These are phyloP conservation scores for Aspergillus sergii DNA, from an alignment of 2,329 filamentous ascomycete species.

Conservation along the genomic window DNA sequence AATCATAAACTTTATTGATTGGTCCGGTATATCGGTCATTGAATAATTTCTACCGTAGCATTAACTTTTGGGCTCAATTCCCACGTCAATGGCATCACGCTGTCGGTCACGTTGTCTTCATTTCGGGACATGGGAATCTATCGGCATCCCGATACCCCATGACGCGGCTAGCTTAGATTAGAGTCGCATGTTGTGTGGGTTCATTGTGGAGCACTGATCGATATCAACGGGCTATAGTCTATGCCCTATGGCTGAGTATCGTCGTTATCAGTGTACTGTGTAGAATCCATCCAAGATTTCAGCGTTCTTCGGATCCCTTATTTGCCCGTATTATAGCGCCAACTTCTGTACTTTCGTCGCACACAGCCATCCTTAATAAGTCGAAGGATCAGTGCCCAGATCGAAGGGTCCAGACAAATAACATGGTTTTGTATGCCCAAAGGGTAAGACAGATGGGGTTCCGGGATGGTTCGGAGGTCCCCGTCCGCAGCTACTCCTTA, in stretches of 20 bases:
- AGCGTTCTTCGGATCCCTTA: not conserved
- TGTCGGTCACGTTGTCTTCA: not conserved
- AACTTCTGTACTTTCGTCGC: not conserved
- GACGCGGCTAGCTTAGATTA: not conserved
- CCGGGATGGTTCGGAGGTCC: not conserved
- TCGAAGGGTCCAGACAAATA: not conserved
- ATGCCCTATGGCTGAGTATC: not conserved
- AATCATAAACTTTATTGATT: not conserved
- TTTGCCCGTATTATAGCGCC: not conserved
- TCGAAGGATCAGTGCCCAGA: not conserved
- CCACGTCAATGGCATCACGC: not conserved
- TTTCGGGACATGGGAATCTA: not conserved
- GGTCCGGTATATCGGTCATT: not conserved
- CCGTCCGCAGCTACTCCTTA: not conserved
- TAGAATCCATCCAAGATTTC: too few relatives aligned
- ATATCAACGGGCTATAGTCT: not conserved
- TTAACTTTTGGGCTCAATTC: not conserved
- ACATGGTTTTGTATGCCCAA: not conserved
- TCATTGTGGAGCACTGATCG: not conserved
- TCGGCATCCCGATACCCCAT: not conserved
- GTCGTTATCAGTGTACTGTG: not conserved
- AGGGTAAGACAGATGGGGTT: not conserved
- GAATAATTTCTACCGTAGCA: not conserved
- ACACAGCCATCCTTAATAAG: too few relatives aligned
- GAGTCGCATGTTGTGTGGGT: conserved; percentile 3